phyloP scores from a whole-genome alignment of 1,139 yeast species.

The Geotrichum bryndzae region DNA sequence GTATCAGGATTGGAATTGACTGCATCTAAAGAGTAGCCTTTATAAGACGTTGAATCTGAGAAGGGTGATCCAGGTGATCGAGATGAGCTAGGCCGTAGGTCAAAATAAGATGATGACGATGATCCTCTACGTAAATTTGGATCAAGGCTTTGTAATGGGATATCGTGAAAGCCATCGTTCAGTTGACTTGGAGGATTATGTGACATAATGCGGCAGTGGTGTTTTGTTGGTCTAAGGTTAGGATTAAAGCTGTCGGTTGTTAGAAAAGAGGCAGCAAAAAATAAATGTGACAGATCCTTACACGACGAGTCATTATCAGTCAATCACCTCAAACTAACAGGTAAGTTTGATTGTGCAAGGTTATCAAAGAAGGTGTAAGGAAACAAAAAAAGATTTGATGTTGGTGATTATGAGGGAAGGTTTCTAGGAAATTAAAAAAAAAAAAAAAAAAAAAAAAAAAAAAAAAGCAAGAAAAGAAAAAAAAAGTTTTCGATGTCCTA shows the following conservation, averaged over 20 bases:
- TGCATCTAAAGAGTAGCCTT: background rate
- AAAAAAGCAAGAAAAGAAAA: background rate
- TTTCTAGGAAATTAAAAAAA: background rate
- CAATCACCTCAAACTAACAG: background rate
- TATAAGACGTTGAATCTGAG: background rate
- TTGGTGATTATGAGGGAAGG: background rate
- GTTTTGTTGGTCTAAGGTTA: background rate
- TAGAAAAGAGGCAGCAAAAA: background rate
- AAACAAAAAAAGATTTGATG: background rate
- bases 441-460: background rate
- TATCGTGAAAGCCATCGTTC: background rate
- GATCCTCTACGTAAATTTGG: background rate
- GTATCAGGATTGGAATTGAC: background rate
- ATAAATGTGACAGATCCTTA: background rate
- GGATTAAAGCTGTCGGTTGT: background rate
- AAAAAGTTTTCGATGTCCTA: background rate
- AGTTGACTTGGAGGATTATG: background rate
- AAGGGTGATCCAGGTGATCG: background rate
- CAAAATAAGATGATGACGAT: background rate
- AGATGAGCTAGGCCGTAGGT: background rate
- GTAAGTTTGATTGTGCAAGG: background rate
- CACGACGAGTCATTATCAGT: background rate
- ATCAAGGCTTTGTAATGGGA: conserved; percentile 1
- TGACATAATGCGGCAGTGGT: background rate
- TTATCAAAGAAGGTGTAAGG: background rate